Evolutionary conservation across 2,329 filamentous ascomycete genomes (phyloP).

Genomic region (Penicillium sp.): DNA sequence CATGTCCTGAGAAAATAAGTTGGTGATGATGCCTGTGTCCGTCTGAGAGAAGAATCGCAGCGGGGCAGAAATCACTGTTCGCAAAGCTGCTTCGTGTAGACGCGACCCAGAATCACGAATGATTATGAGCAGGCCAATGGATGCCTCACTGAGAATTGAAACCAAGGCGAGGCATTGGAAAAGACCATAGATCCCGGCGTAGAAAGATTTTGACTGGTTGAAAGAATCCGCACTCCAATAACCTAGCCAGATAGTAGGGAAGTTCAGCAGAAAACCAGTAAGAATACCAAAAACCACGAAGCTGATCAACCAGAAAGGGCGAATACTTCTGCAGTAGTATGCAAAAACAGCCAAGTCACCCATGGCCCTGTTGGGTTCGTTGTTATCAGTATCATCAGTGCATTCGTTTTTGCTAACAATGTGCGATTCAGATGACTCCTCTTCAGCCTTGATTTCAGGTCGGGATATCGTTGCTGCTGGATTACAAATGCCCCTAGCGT

Average conservation of each 20-base stretch:
- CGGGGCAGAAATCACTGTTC: slow-evolving; percentile 1
- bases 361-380: background rate
- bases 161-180: background rate
- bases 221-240: background rate
- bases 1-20: slow-evolving; percentile 20
- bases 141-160: background rate
- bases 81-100: background rate
- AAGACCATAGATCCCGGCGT: background rate
- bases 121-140: background rate
- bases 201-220: background rate
- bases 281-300: background rate
- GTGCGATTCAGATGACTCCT: background rate
- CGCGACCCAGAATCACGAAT: background rate
- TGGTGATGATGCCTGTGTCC: slow-evolving; percentile 8
- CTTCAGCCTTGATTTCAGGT: background rate
- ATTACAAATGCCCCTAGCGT: background rate
- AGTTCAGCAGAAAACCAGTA: background rate
- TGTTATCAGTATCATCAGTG: background rate
- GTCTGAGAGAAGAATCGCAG: slow-evolving; percentile 7
- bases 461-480: background rate
- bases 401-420: background rate
- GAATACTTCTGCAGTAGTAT: background rate
- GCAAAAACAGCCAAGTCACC: background rate
- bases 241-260: background rate
- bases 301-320: background rate